Conservation (phyloP, 2,329 filamentous ascomycete genomes). For the Anthostomella pinea region DNA sequence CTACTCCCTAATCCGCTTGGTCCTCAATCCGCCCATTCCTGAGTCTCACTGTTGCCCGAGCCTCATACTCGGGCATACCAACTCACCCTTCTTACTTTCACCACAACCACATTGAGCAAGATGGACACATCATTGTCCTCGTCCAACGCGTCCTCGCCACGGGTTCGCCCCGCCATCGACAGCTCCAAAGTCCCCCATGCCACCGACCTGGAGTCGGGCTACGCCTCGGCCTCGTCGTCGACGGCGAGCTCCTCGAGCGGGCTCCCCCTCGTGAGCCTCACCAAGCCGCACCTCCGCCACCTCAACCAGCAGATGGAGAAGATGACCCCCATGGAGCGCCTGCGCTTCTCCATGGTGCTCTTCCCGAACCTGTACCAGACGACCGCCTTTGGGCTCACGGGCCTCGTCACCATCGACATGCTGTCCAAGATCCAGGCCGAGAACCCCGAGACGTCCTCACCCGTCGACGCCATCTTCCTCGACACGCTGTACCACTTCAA, state of each 20-base stretch:
- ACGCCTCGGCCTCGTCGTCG: conserved; percentile 63
- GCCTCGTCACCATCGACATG: conserved; percentile 82
- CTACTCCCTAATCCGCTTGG: no score
- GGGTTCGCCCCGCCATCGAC: conserved; percentile 33
- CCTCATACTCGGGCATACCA: conserved; percentile 1
- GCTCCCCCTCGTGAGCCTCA: conserved; percentile 79
- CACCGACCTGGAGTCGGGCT: conserved; percentile 72
- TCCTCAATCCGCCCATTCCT: no score
- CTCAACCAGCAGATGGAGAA: conserved; percentile 86
- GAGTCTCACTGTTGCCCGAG: conserved; percentile 1
- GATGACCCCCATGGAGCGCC: conserved; percentile 85
- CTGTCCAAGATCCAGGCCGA: conserved; percentile 69
- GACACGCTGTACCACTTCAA: conserved; percentile 81
- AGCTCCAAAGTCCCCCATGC: conserved; percentile 40
- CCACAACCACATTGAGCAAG: conserved; percentile 7
- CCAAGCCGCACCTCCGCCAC: conserved; percentile 81
- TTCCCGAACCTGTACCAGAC: conserved; percentile 88
- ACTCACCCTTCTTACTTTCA: conserved; percentile 3
- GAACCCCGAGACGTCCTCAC: conserved; percentile 57
- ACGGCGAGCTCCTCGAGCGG: conserved; percentile 59
- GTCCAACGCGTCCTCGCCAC: conserved; percentile 40
- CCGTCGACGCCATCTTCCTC: conserved; percentile 72
- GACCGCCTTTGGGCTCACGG: conserved; percentile 78
- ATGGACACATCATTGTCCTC: conserved; percentile 34
- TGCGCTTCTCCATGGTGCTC: conserved; percentile 87